These are phyloP conservation scores for Neobulgaria alba DNA, from an alignment of 2,329 filamentous ascomycete genomes.

Conservation along the genomic window DNA sequence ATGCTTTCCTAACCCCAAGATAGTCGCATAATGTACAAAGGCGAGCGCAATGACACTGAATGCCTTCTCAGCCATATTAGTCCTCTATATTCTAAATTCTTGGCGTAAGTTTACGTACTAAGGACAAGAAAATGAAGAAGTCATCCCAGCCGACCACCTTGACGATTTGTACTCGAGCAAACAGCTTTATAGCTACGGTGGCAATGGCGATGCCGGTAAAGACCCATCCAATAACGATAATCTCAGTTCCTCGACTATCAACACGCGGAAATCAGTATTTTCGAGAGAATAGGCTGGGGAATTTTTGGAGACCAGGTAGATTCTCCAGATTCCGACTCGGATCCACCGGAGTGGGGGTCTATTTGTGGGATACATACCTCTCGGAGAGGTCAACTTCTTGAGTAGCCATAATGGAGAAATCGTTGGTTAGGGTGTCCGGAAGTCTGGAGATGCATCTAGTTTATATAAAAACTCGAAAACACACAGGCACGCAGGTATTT, in stretches of 20 bases:
- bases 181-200: conserved; percentile 1
- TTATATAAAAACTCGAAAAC: no score
- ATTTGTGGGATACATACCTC: no score
- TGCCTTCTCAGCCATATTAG: background rate
- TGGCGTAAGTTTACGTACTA: background rate
- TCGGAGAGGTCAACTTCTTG: no score
- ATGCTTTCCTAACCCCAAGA: conserved; percentile 1
- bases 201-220: conserved; percentile 3
- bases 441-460: no score
- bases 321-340: no score
- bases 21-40: background rate
- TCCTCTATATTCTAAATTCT: background rate
- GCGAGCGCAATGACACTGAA: conserved; percentile 2
- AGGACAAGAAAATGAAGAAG: conserved; percentile 2
- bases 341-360: no score
- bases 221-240: conserved; percentile 2
- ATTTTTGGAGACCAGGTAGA: no score
- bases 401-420: no score
- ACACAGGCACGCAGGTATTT: no score
- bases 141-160: conserved; percentile 3
- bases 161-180: conserved; percentile 3
- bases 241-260: background rate
- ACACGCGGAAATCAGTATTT: no score
- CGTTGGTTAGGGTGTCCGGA: no score
- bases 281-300: no score